Evolutionary conservation across 306 rosid genomes (phyloP).

Genomic region (Glycine tomentella): DNA sequence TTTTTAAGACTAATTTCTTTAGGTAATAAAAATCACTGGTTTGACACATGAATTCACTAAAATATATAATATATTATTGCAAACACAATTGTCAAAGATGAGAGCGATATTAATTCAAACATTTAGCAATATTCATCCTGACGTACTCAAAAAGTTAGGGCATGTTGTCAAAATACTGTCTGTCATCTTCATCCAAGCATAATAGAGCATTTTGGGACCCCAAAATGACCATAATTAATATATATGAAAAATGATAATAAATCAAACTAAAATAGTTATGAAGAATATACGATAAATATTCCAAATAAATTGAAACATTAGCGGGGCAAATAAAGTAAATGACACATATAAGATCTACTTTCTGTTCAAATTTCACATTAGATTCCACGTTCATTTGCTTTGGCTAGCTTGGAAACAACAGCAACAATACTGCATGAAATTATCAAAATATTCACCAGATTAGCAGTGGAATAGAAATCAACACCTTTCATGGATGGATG

Average conservation of each 20-base stretch:
- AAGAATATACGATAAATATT: neutral
- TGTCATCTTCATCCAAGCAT: too few species aligned
- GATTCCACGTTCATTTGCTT: constrained; percentile 30
- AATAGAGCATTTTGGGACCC: too few species aligned
- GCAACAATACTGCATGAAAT: constrained; percentile 52
- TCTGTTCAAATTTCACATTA: neutral
- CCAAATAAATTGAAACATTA: neutral
- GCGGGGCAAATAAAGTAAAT: neutral
- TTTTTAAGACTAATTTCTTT: too few species aligned
- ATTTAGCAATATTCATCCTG: too few species aligned
- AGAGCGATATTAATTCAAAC: too few species aligned
- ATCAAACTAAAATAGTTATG: neutral
- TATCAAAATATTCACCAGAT: neutral
- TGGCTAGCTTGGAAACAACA: constrained; percentile 32
- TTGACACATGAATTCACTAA: too few species aligned
- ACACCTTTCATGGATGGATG: neutral
- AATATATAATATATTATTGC: too few species aligned
- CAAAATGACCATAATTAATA: too few species aligned
- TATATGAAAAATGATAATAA: neutral
- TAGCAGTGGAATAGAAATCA: constrained; percentile 9
- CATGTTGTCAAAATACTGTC: too few species aligned
- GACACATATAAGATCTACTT: neutral
- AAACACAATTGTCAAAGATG: too few species aligned
- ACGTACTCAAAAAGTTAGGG: too few species aligned
- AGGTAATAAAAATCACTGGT: too few species aligned